Evolutionary conservation across 345 rosid species (phyloP).

Genomic region (Jatropha curcas): DNA sequence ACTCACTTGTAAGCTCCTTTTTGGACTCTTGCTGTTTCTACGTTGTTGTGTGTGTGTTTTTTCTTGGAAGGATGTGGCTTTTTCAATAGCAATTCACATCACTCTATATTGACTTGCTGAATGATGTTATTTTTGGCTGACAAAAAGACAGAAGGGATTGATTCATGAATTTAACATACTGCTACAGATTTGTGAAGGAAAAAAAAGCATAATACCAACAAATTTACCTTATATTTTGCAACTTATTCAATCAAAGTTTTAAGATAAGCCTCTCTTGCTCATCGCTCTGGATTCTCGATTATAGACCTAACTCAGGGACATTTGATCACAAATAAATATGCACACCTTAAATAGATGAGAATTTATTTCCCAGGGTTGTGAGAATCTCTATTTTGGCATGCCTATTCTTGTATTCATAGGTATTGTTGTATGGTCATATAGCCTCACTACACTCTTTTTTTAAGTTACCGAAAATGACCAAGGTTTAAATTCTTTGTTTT

Average conservation of each 20-base stretch:
- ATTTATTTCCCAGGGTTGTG: neutral
- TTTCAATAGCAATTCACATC: neutral
- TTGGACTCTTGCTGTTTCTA: neutral
- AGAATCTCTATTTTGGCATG: neutral
- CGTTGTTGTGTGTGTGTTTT: neutral
- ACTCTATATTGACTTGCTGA: neutral
- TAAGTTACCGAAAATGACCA: neutral
- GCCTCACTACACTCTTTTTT: neutral
- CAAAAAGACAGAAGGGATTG: neutral
- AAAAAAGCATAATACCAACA: neutral
- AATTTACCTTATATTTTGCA: neutral
- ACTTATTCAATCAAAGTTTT: neutral
- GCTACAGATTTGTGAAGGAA: neutral
- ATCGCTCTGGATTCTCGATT: neutral
- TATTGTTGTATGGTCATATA: neutral
- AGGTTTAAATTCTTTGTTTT: neutral
- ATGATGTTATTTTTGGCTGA: neutral
- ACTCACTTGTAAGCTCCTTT: conserved; percentile 70
- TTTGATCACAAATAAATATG: neutral
- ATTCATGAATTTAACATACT: neutral
- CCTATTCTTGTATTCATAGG: neutral
- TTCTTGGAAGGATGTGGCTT: neutral
- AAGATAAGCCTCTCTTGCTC: neutral
- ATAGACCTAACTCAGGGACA: neutral
- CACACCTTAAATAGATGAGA: neutral